A percentile compares a stretch with the other conserved stretches of the same genome.
Conservation (phyloP, 163 green algal species). For the Scenedesmus sp. region DNA sequence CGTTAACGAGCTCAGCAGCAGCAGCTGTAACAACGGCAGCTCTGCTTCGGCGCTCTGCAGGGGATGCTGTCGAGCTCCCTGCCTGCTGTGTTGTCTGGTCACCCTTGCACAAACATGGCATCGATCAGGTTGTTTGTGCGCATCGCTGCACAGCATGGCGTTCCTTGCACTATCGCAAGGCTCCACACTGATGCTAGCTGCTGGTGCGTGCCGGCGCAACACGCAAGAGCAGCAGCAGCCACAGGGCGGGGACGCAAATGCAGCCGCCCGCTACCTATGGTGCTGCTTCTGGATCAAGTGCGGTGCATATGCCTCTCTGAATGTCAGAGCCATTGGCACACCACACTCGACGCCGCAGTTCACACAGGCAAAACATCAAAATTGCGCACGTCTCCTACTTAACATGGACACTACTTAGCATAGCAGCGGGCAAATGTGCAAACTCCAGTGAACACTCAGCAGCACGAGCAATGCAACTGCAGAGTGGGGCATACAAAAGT, state of each 20-base stretch:
- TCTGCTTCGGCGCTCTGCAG: not conserved
- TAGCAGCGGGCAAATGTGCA: not conserved
- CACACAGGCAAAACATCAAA: not conserved
- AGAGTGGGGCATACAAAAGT: too few relatives aligned
- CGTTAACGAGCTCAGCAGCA: not conserved
- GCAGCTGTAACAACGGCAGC: not conserved
- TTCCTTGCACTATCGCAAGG: not conserved
- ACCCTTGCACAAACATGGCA: not conserved
- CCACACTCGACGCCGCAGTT: not conserved
- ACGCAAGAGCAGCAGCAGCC: not conserved
- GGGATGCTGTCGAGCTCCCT: not conserved
- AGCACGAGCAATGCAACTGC: too few relatives aligned
- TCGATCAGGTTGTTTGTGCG: not conserved
- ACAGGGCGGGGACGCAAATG: not conserved
- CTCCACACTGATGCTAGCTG: not conserved
- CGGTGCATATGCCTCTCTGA: not conserved
- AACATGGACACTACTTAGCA: not conserved
- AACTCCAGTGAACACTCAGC: not conserved
- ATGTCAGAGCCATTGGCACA: not conserved
- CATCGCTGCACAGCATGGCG: not conserved
- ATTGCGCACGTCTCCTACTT: not conserved
- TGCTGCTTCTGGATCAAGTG: not conserved
- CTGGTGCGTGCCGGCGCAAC: not conserved
- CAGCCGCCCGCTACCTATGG: not conserved
- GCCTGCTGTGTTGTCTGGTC: not conserved